Conservation (phyloP, 2,329 filamentous ascomycete species). For the Alternaria triticina region DNA sequence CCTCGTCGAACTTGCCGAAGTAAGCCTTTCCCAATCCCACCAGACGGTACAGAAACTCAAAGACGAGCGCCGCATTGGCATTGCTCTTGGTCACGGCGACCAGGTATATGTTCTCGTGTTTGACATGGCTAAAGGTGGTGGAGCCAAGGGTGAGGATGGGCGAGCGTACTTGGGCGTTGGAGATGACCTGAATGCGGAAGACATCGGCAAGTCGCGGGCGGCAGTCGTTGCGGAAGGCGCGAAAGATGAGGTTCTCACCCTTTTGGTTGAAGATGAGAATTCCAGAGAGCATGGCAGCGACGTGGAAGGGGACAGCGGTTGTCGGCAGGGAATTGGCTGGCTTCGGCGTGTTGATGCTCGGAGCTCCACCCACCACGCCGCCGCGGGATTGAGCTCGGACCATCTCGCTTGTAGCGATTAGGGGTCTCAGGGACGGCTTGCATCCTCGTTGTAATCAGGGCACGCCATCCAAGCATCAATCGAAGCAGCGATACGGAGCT, state of each 20-base stretch:
- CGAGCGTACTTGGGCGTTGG: constrained; percentile 95
- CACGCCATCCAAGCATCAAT: neutral
- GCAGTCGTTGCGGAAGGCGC: constrained; percentile 98
- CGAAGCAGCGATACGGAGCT: neutral
- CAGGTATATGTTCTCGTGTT: constrained; percentile 98
- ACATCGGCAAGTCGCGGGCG: constrained; percentile 96
- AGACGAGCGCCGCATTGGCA: constrained; percentile 96
- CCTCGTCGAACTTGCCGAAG: constrained; percentile 99
- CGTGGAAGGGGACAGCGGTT: neutral
- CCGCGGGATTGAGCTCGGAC: constrained; percentile 20
- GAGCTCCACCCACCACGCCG: constrained; percentile 12
- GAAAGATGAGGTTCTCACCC: constrained; percentile 99
- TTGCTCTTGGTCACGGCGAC: constrained; percentile 99
- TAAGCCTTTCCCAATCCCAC: constrained; percentile 91
- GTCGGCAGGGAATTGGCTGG: constrained; percentile 12
- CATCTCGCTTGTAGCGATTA: constrained; percentile 1
- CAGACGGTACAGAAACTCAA: constrained; percentile 95
- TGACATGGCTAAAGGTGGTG: constrained; percentile 99
- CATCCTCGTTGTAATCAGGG: neutral
- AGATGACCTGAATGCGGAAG: constrained; percentile 99
- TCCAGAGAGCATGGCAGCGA: constrained; percentile 80
- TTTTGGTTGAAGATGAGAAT: constrained; percentile 99
- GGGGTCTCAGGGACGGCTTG: neutral
- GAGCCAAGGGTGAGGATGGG: constrained; percentile 96
- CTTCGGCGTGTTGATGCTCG: constrained; percentile 11